These are phyloP conservation scores for Globisporangium nodosum DNA, from an alignment of 352 stramenopile species.

Conservation along the genomic window DNA sequence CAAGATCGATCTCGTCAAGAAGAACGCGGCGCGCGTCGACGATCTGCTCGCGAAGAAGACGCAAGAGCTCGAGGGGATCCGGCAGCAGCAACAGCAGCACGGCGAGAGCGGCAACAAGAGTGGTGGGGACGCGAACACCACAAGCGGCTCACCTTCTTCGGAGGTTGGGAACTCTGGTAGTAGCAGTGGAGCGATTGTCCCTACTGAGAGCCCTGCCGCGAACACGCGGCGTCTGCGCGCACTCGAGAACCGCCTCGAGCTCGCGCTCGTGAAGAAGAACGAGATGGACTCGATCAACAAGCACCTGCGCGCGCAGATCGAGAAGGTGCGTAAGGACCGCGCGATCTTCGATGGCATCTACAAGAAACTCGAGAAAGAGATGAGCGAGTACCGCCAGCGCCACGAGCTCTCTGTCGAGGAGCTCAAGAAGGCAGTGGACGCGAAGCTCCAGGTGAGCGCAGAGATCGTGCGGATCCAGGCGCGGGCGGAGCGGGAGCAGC, in stretches of 20 bases:
- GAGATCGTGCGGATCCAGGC: constrained; percentile 50
- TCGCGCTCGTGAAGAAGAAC: constrained; percentile 75
- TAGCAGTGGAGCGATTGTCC: background rate
- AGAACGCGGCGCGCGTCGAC: constrained; percentile 37
- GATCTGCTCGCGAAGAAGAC: constrained; percentile 39
- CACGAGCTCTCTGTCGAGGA: constrained; percentile 44
- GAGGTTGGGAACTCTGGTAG: constrained; percentile 5
- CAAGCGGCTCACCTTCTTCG: constrained; percentile 11
- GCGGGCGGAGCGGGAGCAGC: constrained; percentile 44
- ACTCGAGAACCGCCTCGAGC: constrained; percentile 69
- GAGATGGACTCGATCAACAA: constrained; percentile 82
- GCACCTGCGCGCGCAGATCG: constrained; percentile 58
- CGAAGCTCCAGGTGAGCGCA: constrained; percentile 33
- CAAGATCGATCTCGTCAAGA: constrained; percentile 44
- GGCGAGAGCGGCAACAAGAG: constrained; percentile 2
- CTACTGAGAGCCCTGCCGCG: constrained; percentile 34
- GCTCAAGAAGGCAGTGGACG: constrained; percentile 33
- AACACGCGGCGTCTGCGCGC: constrained; percentile 42
- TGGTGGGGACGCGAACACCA: background rate
- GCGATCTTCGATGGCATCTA: constrained; percentile 82
- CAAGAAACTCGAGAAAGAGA: constrained; percentile 80
- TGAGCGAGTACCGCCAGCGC: constrained; percentile 38
- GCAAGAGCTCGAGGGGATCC: constrained; percentile 38
- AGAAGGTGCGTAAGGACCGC: constrained; percentile 61
- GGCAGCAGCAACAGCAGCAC: constrained; percentile 25